Conservation (phyloP, 1,139 yeast species). For the Scheffersomyces lignicola region DNA sequence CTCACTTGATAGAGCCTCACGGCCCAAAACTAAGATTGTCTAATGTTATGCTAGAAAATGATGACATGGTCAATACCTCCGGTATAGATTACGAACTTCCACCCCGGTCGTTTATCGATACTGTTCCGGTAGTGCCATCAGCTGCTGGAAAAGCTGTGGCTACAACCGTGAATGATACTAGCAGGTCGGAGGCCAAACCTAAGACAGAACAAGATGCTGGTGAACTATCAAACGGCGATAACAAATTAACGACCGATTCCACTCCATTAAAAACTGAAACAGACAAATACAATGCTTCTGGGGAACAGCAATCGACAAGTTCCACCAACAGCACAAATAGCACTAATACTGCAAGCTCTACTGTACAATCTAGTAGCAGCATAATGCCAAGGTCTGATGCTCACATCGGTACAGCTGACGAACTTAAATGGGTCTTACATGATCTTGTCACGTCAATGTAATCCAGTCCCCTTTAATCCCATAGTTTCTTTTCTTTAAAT, state of each 20-base stretch:
- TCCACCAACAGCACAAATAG: no score
- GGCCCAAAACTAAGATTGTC: constrained; percentile 58
- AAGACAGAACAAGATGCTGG: no score
- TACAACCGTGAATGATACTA: constrained; percentile 11
- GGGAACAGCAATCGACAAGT: neutral
- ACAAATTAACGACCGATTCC: no score
- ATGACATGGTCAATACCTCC: constrained; percentile 41
- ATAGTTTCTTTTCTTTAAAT: neutral
- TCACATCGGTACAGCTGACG: constrained; percentile 65
- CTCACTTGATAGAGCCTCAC: constrained; percentile 66
- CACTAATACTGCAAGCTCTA: constrained; percentile 3
- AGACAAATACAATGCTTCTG: constrained; percentile 7
- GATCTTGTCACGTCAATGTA: constrained; percentile 48
- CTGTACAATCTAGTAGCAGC: neutral
- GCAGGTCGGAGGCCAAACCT: no score
- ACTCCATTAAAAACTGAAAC: no score
- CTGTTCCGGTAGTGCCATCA: constrained; percentile 13
- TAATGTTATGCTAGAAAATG: constrained; percentile 58
- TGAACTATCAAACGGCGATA: no score
- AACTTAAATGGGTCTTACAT: constrained; percentile 68
- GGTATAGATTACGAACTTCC: constrained; percentile 47
- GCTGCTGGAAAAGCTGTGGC: constrained; percentile 7
- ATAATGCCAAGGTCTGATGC: constrained; percentile 15
- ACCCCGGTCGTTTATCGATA: constrained; percentile 18
- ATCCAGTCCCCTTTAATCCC: constrained; percentile 5